Conservation (phyloP, 495 filamentous ascomycete genomes). For the Parathielavia appendiculata region DNA sequence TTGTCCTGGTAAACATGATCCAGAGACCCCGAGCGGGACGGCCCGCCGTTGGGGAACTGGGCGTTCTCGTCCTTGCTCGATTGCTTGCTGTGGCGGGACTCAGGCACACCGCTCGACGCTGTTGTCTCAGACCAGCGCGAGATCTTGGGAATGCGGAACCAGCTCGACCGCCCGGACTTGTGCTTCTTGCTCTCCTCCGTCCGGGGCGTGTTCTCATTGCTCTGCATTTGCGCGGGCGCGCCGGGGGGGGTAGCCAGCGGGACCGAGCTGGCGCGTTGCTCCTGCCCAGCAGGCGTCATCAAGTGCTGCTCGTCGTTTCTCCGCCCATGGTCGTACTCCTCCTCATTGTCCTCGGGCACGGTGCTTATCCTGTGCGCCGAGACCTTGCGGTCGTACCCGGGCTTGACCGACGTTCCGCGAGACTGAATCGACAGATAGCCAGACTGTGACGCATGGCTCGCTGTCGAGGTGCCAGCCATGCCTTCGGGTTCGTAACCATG, state of each 20-base stretch:
- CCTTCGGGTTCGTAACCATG: slow-evolving; percentile 80
- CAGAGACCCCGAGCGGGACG: slow-evolving; percentile 67
- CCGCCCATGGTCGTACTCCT: slow-evolving; percentile 56
- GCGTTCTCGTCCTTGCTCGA: slow-evolving; percentile 43
- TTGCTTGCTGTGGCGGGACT: slow-evolving; percentile 48
- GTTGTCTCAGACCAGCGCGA: slow-evolving; percentile 98
- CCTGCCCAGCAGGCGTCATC: slow-evolving; percentile 40
- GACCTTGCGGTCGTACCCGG: slow-evolving; percentile 57
- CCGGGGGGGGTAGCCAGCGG: slow-evolving; percentile 72
- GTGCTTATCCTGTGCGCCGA: slow-evolving; percentile 81
- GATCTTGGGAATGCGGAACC: slow-evolving; percentile 86
- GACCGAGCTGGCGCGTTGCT: slow-evolving; percentile 54
- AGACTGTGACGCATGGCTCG: slow-evolving; percentile 63
- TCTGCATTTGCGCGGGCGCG: slow-evolving; percentile 31
- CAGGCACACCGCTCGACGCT: slow-evolving; percentile 55
- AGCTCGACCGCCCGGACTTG: slow-evolving; percentile 61
- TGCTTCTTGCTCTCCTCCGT: slow-evolving; percentile 85
- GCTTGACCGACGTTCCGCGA: slow-evolving; percentile 53
- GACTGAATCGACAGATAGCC: slow-evolving; percentile 69
- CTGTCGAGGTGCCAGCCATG: slow-evolving; percentile 68
- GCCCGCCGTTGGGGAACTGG: slow-evolving; percentile 25
- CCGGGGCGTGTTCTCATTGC: slow-evolving; percentile 40
- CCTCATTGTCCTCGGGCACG: slow-evolving; percentile 74
- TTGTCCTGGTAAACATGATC: slow-evolving; percentile 55
- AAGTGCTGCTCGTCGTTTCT: slow-evolving; percentile 42